Base-by-base conservation (phyloP, 2,329 filamentous ascomycete genomes). In the Rhynchosporium secalis region DNA sequence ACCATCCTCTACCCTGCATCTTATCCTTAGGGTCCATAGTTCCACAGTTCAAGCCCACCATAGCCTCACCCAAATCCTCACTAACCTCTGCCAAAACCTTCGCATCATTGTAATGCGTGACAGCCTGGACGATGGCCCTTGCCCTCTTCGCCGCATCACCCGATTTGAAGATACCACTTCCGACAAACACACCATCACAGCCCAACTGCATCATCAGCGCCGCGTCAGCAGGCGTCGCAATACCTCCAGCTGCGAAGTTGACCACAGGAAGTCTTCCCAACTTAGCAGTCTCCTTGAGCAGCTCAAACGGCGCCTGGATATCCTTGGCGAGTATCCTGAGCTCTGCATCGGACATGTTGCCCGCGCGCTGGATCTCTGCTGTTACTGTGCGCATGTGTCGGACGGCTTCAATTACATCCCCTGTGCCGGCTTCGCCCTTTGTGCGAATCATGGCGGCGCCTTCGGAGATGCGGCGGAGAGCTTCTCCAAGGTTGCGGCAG, bases 181-280 rank as follows among this genome's bases (percentile, higher is more conserved):
- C 95, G 41, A 99, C 95, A 75, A 99, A 99, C 41, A 99, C 95
- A 62, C 95, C 95, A 74, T 99, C 95, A 74, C 95, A 98, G 64
- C 95, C 95, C 67, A 99, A 81, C 82, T 98, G 94, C 95, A 99
- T 99, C 94, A 99, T 91, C 79, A 99, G 81, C 2, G 95, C 95
- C 0, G 95, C 95, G 77, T 99, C 95, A 0, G 95, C 95, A 0
- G 95, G 95, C 0, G 95, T 99, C n/a, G 95, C 95, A n/a, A 99
- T 90, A 62, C 95, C 95, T n/a, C 95, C 95, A 3, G 95, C 95
- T 0, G 95, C 95, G 71, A 99, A 98, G 82, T 98, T 98, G 68
- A 99, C 95, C 0, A 98, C 94, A 2, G 95, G 95, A 60, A 99
- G 81, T 56, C 95, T 84, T 48, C 92, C 92, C 67, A 96, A 82